These are phyloP conservation scores for Cardamine occulta DNA, from an alignment of 345 rosid genomes.

Conservation along the genomic window DNA sequence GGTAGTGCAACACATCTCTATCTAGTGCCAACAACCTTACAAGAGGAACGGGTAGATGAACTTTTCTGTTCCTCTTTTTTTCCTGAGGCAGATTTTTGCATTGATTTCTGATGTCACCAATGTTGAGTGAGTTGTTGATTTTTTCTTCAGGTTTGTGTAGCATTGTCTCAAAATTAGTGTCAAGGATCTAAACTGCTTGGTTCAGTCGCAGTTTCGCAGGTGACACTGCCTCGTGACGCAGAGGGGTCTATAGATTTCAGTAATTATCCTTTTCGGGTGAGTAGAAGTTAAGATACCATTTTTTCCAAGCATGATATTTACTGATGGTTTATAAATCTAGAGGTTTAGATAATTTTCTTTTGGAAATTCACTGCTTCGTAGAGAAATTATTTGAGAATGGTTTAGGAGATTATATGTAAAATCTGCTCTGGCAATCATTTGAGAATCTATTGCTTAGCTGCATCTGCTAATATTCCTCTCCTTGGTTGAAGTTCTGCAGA, in stretches of 20 bases:
- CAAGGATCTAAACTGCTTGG: constrained; percentile 69
- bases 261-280: constrained; percentile 83
- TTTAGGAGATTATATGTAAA: constrained; percentile 16
- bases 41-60: constrained; percentile 72
- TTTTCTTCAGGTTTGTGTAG: constrained; percentile 62
- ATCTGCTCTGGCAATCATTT: constrained; percentile 5
- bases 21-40: constrained; percentile 75
- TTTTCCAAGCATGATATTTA: constrained; percentile 8
- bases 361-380: constrained; percentile 11
- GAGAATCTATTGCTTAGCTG: constrained; percentile 14
- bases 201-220: constrained; percentile 74
- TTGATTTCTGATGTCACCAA: constrained; percentile 29
- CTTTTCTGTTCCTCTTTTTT: not conserved
- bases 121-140: constrained; percentile 29
- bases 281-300: constrained; percentile 40
- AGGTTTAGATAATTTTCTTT: constrained; percentile 7
- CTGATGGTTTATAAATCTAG: constrained; percentile 12
- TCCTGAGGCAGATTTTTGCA: not conserved
- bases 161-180: constrained; percentile 63
- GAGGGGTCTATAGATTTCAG: constrained; percentile 86
- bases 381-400: not conserved
- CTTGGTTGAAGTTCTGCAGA: constrained; percentile 64
- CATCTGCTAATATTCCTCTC: constrained; percentile 37
- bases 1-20: constrained; percentile 92
- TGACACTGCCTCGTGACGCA: constrained; percentile 80